Base-by-base conservation (phyloP, 805 yeast species). In the Candida pseudoglaebosa region DNA sequence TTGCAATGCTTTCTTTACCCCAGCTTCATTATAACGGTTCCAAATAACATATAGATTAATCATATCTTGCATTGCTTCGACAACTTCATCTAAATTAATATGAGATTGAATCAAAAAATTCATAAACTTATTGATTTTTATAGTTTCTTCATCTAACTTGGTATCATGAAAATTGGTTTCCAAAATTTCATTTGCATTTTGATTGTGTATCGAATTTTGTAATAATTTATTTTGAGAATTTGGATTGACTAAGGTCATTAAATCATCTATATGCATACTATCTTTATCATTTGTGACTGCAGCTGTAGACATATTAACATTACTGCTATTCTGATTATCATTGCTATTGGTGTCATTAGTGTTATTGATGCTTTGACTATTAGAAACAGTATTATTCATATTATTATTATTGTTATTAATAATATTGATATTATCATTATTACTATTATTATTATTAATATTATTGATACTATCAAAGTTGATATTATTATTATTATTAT, bases 21-120 rank as follows among this genome's bases (percentile, higher is more conserved):
- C 58, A 22, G 67, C 70, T 55, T 86, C 96, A 50, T 85, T 87
- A 53, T 85, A 89, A n/a, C 77, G 57, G 47, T 84, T 88, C 96
- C 97, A 90, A 5, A 78, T 73, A 34, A 87, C 90, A 56, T 90
- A 91, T 3, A 90, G 60, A 3, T 84, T 78, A 30, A 91, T 72
- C 53, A 89, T 63, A 49, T 89, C 96, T 56, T 91, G 97, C 20
- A 89, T 79, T 9, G 89, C 82, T 43, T 84, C 91, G 31, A 84
- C 78, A 4, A 87, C 79, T 53, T 84, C 84, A 38, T 79, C 84
- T 24, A 89, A 60, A 53, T 90, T 84, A 3, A 91, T 75, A 45
- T 84, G 86, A 5, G 89, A 80, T 39, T 75, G 73, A 3, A 90
- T 91, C 46, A 91, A 61, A 56, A 85, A 88, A 19, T 69, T 66